phyloP scores from a whole-genome alignment of 352 stramenopile species.

The Pythium phragmitis region DNA sequence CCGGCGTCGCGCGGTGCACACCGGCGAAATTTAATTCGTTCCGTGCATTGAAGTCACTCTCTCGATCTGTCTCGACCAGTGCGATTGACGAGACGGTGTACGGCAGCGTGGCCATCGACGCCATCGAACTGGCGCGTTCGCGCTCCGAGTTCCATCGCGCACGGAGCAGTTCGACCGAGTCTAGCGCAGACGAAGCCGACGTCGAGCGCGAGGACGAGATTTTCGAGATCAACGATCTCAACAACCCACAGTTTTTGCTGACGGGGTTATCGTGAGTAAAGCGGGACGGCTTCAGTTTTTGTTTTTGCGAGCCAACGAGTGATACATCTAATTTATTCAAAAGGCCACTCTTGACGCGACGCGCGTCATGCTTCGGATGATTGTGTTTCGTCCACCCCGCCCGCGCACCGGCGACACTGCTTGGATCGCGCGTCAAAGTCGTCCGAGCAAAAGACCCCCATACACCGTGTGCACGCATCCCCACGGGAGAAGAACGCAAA shows the following conservation, averaged over 20 bases:
- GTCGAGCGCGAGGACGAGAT: constrained; percentile 19
- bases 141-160: constrained; percentile 20
- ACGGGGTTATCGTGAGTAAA: constrained; percentile 8
- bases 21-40: constrained; percentile 88
- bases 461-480: constrained; percentile 47
- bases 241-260: constrained; percentile 12
- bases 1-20: constrained; percentile 67
- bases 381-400: neutral
- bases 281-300: neutral
- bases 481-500: constrained; percentile 66
- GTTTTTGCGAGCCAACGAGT: neutral
- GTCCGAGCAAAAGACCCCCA: constrained; percentile 54
- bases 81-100: constrained; percentile 15
- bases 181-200: constrained; percentile 18
- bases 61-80: constrained; percentile 17
- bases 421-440: constrained; percentile 33
- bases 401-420: constrained; percentile 9
- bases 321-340: constrained; percentile 24
- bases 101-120: constrained; percentile 15
- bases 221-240: constrained; percentile 23
- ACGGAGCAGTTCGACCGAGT: constrained; percentile 21
- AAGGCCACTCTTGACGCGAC: neutral
- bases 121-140: constrained; percentile 19
- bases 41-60: constrained; percentile 33
- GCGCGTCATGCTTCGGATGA: neutral